These are phyloP conservation scores for Suhomyces bribrorum DNA, from an alignment of 1,139 yeast species.

Conservation along the genomic window DNA sequence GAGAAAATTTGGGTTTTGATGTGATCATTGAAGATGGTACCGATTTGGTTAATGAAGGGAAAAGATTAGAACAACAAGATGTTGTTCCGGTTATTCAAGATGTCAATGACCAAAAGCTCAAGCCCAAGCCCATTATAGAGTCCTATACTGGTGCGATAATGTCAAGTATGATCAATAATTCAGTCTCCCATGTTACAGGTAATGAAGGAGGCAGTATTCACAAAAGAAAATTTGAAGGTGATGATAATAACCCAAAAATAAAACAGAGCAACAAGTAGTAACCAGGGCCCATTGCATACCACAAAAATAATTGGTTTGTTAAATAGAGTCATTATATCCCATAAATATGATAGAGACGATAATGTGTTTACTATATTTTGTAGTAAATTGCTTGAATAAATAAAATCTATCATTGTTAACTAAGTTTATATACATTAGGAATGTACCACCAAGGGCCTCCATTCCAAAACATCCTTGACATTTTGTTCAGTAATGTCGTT, in stretches of 20 bases:
- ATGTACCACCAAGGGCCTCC: slow-evolving; percentile 5
- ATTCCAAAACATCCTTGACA: slow-evolving; percentile 7
- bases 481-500: background rate
- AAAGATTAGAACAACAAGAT: slow-evolving; percentile 16
- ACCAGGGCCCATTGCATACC: too few species aligned
- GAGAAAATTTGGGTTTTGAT: slow-evolving; percentile 53
- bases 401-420: background rate
- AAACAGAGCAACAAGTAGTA: background rate
- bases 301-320: too few species aligned
- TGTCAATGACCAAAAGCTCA: slow-evolving; percentile 28
- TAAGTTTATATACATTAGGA: background rate
- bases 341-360: too few species aligned
- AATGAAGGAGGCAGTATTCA: slow-evolving; percentile 32
- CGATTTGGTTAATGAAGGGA: slow-evolving; percentile 53
- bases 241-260: background rate
- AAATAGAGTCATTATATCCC: too few species aligned
- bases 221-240: slow-evolving; percentile 17
- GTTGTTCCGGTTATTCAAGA: slow-evolving; percentile 28
- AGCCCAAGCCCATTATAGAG: slow-evolving; percentile 30
- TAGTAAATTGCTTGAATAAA: too few species aligned
- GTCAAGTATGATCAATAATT: slow-evolving; percentile 8
- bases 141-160: slow-evolving; percentile 6
- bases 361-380: too few species aligned
- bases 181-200: slow-evolving; percentile 17
- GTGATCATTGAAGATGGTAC: slow-evolving; percentile 51